These are phyloP conservation scores for Cymbopogon citratus DNA, from an alignment of 176 grass and related monocot species.

Conservation along the genomic window DNA sequence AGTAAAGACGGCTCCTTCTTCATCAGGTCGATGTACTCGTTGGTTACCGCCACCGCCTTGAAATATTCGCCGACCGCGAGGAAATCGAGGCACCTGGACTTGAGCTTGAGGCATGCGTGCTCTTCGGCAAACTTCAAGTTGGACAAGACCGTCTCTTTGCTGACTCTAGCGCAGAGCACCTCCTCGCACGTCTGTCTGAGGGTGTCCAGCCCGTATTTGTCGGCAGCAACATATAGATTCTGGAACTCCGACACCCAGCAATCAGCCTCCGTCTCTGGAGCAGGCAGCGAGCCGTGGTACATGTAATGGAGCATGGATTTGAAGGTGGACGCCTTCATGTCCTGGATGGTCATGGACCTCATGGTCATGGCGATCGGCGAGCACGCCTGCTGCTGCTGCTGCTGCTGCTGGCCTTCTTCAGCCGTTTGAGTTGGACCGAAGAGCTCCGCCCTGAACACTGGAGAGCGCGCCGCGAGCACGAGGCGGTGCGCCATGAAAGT, in stretches of 20 bases:
- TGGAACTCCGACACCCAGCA: background rate
- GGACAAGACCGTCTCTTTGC: background rate
- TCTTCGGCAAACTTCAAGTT: background rate
- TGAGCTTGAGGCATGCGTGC: background rate
- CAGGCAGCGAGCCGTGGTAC: background rate
- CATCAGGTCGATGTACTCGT: slow-evolving; percentile 9
- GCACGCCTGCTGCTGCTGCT: background rate
- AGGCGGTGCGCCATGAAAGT: slow-evolving; percentile 3
- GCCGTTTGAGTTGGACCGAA: background rate
- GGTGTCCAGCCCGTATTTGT: background rate
- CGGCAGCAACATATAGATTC: background rate
- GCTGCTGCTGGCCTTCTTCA: background rate
- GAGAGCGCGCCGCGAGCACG: background rate
- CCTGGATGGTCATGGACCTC: background rate
- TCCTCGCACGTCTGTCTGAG: slow-evolving; percentile 21
- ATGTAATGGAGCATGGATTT: slow-evolving; percentile 27
- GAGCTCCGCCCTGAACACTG: background rate
- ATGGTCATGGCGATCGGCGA: background rate
- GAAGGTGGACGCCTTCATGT: background rate
- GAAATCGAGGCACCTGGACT: slow-evolving; percentile 28
- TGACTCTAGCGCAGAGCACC: background rate
- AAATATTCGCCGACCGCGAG: background rate
- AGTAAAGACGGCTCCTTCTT: background rate
- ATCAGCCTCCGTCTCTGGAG: background rate
- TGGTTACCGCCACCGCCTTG: background rate